phyloP scores from a whole-genome alignment of 2,329 filamentous ascomycete genomes.

The Mariannaea elegans region DNA sequence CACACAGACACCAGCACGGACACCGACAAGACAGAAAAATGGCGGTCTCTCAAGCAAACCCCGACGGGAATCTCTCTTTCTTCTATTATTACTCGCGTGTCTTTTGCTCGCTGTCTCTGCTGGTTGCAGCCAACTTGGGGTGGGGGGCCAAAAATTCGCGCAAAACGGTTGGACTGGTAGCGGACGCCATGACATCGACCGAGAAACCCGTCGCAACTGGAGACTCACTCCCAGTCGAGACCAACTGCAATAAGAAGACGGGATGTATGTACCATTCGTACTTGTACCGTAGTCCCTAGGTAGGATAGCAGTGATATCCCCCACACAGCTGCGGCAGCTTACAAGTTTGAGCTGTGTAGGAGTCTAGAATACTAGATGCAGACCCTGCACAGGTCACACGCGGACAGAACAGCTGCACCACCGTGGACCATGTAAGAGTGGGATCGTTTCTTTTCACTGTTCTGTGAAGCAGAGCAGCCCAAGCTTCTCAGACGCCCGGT shows the following conservation, averaged over 20 bases:
- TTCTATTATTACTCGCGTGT: background rate
- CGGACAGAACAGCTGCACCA: background rate
- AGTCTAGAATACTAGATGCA: no score
- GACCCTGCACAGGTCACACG: background rate
- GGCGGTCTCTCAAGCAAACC: background rate
- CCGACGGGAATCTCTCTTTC: background rate
- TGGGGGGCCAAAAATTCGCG: background rate
- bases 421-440: background rate
- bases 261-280: no score
- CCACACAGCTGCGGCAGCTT: background rate
- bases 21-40: background rate
- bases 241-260: background rate
- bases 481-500: conserved; percentile 6
- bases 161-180: background rate
- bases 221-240: background rate
- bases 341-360: background rate
- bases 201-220: background rate
- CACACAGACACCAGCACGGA: background rate
- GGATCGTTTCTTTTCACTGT: no score
- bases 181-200: background rate
- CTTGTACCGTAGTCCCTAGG: no score
- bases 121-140: background rate
- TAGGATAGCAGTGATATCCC: background rate
- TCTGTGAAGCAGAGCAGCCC: conserved; percentile 23
- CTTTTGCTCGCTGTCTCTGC: background rate